Percentiles rank a stretch among this genome's conserved stretches.
phyloP scores from a whole-genome alignment of 495 filamentous ascomycete species.

The Penicillium subrubescens region DNA sequence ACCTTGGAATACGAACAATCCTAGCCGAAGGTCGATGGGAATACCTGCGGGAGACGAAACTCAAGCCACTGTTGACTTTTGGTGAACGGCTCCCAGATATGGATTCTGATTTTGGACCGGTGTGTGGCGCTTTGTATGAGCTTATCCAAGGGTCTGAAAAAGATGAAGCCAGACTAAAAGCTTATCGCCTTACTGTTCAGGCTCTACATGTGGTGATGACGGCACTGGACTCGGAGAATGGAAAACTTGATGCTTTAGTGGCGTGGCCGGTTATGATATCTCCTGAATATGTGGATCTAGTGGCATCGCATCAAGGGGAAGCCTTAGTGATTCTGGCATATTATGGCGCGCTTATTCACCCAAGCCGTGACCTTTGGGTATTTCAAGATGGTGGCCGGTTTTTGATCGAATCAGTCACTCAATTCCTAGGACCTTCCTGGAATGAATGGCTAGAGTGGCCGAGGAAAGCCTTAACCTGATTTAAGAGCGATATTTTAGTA shows the following conservation, averaged over 20 bases:
- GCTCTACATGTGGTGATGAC: constrained; percentile 14
- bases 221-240: not conserved
- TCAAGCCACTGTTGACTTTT: constrained; percentile 9
- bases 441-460: constrained; percentile 21
- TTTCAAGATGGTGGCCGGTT: constrained; percentile 20
- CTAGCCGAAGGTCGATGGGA: constrained; percentile 8
- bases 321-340: constrained; percentile 24
- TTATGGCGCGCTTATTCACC: constrained; percentile 20
- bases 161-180: not conserved
- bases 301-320: constrained; percentile 10
- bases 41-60: constrained; percentile 8
- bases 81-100: not conserved
- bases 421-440: constrained; percentile 18
- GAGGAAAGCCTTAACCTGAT: not conserved
- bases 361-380: constrained; percentile 13
- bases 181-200: constrained; percentile 14
- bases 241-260: not conserved
- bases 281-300: constrained; percentile 17
- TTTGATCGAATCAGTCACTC: constrained; percentile 14
- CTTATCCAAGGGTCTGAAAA: constrained; percentile 3
- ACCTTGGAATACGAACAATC: constrained; percentile 45
- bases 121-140: not conserved
- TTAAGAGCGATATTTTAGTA: not conserved
- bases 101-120: not conserved
- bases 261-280: constrained; percentile 20